Conservation (phyloP, 148 eudicot genomes). For the Rhododendron ovatum region DNA sequence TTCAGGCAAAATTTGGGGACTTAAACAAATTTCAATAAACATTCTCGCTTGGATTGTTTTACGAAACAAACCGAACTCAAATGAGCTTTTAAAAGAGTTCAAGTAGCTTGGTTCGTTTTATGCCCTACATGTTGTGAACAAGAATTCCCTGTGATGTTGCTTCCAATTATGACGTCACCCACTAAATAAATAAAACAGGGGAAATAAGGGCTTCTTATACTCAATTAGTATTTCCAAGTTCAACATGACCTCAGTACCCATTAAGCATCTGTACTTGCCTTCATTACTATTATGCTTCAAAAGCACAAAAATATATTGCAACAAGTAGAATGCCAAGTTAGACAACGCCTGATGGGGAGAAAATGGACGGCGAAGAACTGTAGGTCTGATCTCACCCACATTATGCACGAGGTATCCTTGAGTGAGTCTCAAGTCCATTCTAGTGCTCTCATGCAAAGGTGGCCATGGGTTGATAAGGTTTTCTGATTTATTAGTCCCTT, state of each 20-base stretch:
- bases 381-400: not conserved
- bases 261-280: not conserved
- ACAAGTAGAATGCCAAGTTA: not conserved
- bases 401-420: not conserved
- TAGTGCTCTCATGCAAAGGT: not conserved
- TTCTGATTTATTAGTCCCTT: not conserved
- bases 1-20: too few species aligned
- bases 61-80: too few species aligned
- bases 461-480: not conserved
- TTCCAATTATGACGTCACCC: not conserved
- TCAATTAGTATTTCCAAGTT: not conserved
- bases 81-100: too few species aligned
- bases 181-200: not conserved
- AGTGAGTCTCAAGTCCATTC: not conserved
- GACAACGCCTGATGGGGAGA: not conserved
- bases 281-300: too few species aligned
- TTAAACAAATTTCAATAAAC: too few species aligned
- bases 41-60: too few species aligned
- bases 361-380: not conserved
- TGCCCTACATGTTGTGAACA: too few species aligned
- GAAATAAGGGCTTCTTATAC: not conserved
- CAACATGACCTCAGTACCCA: not conserved
- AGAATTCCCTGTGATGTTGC: not conserved
- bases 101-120: too few species aligned
- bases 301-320: not conserved